A percentile compares a stretch with the other conserved stretches of the same genome.
Evolutionary conservation across 106 monocot genomes (phyloP).

Genomic region (Iris macrosiphon): DNA sequence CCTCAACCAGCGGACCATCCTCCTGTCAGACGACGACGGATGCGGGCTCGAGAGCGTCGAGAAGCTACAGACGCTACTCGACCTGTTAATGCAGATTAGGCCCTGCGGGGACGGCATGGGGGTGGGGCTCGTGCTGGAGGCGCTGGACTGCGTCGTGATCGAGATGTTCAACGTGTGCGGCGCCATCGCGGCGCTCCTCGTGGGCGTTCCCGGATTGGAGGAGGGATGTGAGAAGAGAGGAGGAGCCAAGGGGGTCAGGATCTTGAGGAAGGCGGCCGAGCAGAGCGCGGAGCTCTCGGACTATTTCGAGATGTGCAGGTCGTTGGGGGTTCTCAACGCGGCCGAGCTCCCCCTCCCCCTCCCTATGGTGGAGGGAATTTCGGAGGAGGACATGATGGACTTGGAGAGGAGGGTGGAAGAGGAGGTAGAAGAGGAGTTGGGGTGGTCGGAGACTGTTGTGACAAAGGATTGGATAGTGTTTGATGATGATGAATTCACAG

Average conservation of each 20-base stretch:
- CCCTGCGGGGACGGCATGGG: slow-evolving; percentile 47
- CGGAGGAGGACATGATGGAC: slow-evolving; percentile 49
- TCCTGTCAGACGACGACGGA: slow-evolving; percentile 3
- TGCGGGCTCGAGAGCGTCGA: slow-evolving; percentile 15
- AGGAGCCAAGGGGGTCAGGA: slow-evolving; percentile 24
- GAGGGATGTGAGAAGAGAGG: no score
- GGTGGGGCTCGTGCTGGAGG: slow-evolving; percentile 46
- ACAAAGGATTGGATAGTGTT: slow-evolving; percentile 48
- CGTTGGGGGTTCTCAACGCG: slow-evolving; percentile 45
- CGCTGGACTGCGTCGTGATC: slow-evolving; percentile 52
- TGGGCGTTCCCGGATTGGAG: slow-evolving; percentile 9
- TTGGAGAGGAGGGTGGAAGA: slow-evolving; percentile 30
- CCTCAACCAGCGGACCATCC: slow-evolving; percentile 41
- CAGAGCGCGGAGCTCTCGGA: slow-evolving; percentile 35
- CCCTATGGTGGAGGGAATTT: slow-evolving; percentile 33
- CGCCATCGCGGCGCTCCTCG: slow-evolving; percentile 35
- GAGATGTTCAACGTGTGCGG: slow-evolving; percentile 65
- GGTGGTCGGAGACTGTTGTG: slow-evolving; percentile 20
- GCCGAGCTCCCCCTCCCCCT: slow-evolving; percentile 41
- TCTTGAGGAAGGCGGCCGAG: slow-evolving; percentile 30
- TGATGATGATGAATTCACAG: slow-evolving; percentile 18
- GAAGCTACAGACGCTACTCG: slow-evolving; percentile 30
- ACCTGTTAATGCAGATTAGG: slow-evolving; percentile 45
- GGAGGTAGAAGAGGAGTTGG: background rate
- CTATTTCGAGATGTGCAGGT: slow-evolving; percentile 43